Evolutionary conservation across 2,329 filamentous ascomycete genomes (phyloP), one percentile per base, ranked within the genome.

Genomic region (Aspergillus sp.): DNA sequence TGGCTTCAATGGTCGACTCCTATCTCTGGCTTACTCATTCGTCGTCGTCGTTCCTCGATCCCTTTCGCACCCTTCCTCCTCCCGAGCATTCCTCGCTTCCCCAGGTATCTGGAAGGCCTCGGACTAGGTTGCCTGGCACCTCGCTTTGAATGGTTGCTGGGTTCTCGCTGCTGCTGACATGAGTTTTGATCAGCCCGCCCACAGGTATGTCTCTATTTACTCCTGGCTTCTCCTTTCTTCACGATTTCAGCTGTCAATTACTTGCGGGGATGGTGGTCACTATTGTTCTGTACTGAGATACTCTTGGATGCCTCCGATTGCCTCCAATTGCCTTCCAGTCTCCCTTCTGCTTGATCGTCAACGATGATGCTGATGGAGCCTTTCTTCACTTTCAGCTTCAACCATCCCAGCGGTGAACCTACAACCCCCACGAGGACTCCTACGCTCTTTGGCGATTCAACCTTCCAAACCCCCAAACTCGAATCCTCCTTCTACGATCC

Each of bases 401-500:
- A 59, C 64, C 70, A 70, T 60, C 65, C 69, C 46, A 66, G 67
- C 65, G 70, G 68, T 59, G 69, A 74, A 63, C 71, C 71, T 53
- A 70, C 72, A 52, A 74, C 71, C 48, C 71, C 71, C 7, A 74
- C 71, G 47, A 70, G 67, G 60, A 73, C 70, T 44, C 70, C 71
- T 27, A 67, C 66, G 9, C 64, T 67, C 37, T 69, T 70, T 41
- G 66, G 64, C 48, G 63, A 70, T 49, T 51, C 60, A 38, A 57
- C 70, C 44, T 72, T 73, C 48, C 68, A 70, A 35, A 74, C 71
- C 20, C 71, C 71, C 19, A 74, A 72, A 54, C 68, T 73, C 53
- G 71, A 73, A 55, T 72, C 69, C 10, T 72, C 69, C 54, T 73
- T 73, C 54, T 72, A 71, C 55, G 71, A 73, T 50, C 67, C 70